Conservation (phyloP, 1,284 basidiomycete species). For the Ceratobasidium sp. region DNA sequence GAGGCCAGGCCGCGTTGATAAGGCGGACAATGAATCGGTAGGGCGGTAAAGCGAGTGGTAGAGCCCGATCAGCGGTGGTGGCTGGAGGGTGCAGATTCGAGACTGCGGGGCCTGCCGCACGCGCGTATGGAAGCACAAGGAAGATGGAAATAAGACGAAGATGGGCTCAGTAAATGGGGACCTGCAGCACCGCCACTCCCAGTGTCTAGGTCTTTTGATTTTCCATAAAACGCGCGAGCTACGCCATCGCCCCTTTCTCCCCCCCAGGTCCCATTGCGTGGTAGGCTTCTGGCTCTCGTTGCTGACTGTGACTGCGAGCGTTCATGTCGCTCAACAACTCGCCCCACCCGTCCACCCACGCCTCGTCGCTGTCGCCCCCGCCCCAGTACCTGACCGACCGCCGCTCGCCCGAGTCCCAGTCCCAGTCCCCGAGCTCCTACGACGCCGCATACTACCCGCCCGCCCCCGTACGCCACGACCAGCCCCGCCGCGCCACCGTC, state of each 20-base stretch:
- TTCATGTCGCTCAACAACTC: constrained; percentile 45
- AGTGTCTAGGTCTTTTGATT: constrained; percentile 2
- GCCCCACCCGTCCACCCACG: constrained; percentile 42
- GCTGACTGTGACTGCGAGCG: too few species aligned
- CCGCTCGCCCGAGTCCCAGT: constrained; percentile 33
- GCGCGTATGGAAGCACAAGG: neutral
- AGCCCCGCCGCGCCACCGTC: constrained; percentile 26
- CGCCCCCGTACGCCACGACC: constrained; percentile 11
- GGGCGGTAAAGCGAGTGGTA: constrained; percentile 11
- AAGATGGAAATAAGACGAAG: constrained; percentile 6
- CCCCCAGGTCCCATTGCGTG: neutral
- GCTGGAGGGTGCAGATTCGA: constrained; percentile 7
- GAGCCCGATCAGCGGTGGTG: neutral
- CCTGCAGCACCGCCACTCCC: constrained; percentile 20
- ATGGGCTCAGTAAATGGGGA: neutral
- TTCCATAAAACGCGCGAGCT: neutral
- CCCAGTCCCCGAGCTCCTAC: constrained; percentile 31
- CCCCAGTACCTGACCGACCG: constrained; percentile 36
- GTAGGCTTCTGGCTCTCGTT: too few species aligned
- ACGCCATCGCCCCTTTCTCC: constrained; percentile 26
- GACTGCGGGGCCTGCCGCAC: constrained; percentile 27
- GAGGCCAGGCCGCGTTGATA: constrained; percentile 21
- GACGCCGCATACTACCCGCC: constrained; percentile 19
- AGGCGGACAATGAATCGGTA: constrained; percentile 37
- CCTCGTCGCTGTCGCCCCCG: constrained; percentile 39